phyloP scores from a whole-genome alignment of 2,329 filamentous ascomycete genomes.

The Pseudovirgaria hyperparasitica region DNA sequence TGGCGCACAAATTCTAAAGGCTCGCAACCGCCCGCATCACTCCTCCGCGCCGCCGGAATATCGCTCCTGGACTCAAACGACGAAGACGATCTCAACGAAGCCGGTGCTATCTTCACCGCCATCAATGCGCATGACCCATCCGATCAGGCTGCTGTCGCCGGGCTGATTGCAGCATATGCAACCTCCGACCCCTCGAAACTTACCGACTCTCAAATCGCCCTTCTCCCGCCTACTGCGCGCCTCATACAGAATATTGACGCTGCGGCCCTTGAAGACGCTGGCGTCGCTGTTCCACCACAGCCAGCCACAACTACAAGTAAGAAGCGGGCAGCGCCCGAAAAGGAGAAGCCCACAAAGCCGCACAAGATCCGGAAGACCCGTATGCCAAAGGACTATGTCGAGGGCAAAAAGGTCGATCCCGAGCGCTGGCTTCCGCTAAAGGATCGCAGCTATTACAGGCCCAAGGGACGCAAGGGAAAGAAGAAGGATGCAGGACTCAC shows the following conservation, averaged over 20 bases:
- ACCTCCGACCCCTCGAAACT: conserved; percentile 45
- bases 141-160: conserved; percentile 62
- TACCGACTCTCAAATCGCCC: conserved; percentile 37
- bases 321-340: conserved; percentile 27
- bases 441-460: conserved; percentile 77
- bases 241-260: conserved; percentile 51
- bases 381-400: conserved; percentile 62
- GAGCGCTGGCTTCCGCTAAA: conserved; percentile 88
- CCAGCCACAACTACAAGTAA: conserved; percentile 11
- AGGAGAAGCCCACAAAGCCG: conserved; percentile 36
- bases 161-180: conserved; percentile 73
- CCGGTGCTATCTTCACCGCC: conserved; percentile 65
- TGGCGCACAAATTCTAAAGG: conserved; percentile 54
- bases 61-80: conserved; percentile 67
- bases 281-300: conserved; percentile 40
- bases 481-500: conserved; percentile 59
- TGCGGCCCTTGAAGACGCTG: conserved; percentile 49
- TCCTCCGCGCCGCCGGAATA: conserved; percentile 71
- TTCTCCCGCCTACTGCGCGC: conserved; percentile 48
- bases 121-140: conserved; percentile 53
- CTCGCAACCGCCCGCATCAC: conserved; percentile 34
- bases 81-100: conserved; percentile 52
- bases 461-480: conserved; percentile 87
- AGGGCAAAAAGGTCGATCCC: conserved; percentile 69
- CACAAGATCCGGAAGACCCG: conserved; percentile 47